These are phyloP conservation scores for Vitis vinifera DNA, from an alignment of 164 flowering plant genomes.

Conservation along the genomic window DNA sequence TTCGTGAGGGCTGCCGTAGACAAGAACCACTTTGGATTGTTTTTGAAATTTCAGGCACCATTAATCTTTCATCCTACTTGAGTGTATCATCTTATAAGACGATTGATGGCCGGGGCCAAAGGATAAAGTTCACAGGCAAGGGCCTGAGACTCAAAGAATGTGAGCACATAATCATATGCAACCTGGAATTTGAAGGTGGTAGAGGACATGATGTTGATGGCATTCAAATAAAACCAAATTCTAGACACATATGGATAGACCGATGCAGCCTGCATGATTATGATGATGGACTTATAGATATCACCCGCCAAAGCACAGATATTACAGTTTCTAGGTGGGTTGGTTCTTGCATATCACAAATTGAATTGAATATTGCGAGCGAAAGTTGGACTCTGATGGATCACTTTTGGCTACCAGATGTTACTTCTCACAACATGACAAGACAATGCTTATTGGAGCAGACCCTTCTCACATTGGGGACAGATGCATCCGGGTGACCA, in stretches of 20 bases:
- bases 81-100: constrained; percentile 82
- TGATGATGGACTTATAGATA: constrained; percentile 78
- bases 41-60: constrained; percentile 77
- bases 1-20: constrained; percentile 66
- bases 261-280: constrained; percentile 67
- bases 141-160: constrained; percentile 82
- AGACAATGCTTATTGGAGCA: constrained; percentile 81
- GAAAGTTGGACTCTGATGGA: neutral
- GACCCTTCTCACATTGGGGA: constrained; percentile 55
- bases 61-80: constrained; percentile 60
- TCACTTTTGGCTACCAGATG: constrained; percentile 38
- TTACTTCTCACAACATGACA: constrained; percentile 62
- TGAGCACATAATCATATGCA: constrained; percentile 83
- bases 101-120: constrained; percentile 87
- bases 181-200: constrained; percentile 69
- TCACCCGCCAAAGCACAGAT: constrained; percentile 69
- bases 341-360: neutral
- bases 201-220: constrained; percentile 73
- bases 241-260: constrained; percentile 77
- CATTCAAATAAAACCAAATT: constrained; percentile 70
- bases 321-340: constrained; percentile 72
- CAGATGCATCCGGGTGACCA: constrained; percentile 69
- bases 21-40: constrained; percentile 83
- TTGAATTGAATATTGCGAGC: neutral
- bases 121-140: constrained; percentile 72